These are phyloP conservation scores for Aspergillus novofumigatus DNA, from an alignment of 2,329 filamentous ascomycete species.

Conservation along the genomic window DNA sequence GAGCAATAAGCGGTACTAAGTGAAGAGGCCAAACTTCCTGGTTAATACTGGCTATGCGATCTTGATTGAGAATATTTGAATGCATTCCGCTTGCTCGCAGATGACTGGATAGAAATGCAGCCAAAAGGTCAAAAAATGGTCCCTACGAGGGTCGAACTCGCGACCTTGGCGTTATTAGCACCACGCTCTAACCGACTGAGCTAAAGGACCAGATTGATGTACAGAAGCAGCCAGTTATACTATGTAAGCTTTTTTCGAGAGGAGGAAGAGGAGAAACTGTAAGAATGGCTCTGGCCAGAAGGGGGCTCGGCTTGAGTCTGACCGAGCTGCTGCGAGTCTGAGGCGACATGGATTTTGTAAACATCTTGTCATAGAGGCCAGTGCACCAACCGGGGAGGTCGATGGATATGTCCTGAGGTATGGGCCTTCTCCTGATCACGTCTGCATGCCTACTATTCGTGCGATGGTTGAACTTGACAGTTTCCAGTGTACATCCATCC, in stretches of 20 bases:
- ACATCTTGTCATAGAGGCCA: too few species aligned
- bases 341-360: background rate
- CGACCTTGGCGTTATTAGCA: background rate
- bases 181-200: background rate
- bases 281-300: too few species aligned
- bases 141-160: background rate
- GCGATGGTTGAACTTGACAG: too few species aligned
- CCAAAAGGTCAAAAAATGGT: background rate
- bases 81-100: background rate
- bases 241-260: too few species aligned
- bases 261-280: too few species aligned
- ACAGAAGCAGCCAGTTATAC: fast-evolving
- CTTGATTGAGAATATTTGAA: background rate
- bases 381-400: too few species aligned
- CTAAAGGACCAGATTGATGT: background rate
- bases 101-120: background rate
- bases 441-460: too few species aligned
- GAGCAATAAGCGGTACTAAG: background rate
- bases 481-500: too few species aligned
- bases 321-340: background rate
- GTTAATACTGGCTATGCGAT: too few species aligned
- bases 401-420: too few species aligned
- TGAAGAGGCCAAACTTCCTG: background rate
- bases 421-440: too few species aligned
- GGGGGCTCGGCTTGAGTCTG: too few species aligned